Conservation (phyloP, 768 basidiomycete species). For the Hemileccinum impolitum region DNA sequence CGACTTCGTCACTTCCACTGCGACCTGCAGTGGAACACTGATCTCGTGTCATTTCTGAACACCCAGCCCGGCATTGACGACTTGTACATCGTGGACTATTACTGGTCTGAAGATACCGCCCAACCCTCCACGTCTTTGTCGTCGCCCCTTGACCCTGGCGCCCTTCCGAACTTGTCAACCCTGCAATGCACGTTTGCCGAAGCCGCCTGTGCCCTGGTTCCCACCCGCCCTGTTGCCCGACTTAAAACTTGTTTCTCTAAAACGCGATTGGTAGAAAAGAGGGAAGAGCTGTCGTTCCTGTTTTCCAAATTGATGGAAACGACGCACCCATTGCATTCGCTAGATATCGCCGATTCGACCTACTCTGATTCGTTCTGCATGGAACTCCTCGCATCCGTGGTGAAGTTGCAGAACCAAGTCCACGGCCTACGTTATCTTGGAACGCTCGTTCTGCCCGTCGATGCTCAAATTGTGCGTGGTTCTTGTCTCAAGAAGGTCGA, state of each 20-base stretch:
- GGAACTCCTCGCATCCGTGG: conserved; percentile 46
- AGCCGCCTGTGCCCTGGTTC: conserved; percentile 54
- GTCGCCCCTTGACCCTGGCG: conserved; percentile 24
- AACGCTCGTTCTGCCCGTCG: conserved; percentile 60
- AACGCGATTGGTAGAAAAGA: conserved; percentile 46
- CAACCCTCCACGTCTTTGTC: conserved; percentile 14
- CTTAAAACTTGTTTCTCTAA: conserved; percentile 70
- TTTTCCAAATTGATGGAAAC: conserved; percentile 46
- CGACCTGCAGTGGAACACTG: conserved; percentile 61
- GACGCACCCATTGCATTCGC: conserved; percentile 42
- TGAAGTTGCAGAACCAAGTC: conserved; percentile 33
- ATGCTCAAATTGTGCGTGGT: conserved; percentile 31
- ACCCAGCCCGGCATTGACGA: conserved; percentile 23
- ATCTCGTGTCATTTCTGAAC: conserved; percentile 40
- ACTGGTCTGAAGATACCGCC: conserved; percentile 11
- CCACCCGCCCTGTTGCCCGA: conserved; percentile 55
- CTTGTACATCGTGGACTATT: conserved; percentile 36
- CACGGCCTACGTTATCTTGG: conserved; percentile 55
- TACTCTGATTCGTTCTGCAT: conserved; percentile 54
- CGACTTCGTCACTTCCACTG: conserved; percentile 60
- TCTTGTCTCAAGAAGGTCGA: conserved; percentile 1
- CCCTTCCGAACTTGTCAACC: conserved; percentile 47
- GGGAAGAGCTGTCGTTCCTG: conserved; percentile 47
- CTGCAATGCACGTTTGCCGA: conserved; percentile 69
- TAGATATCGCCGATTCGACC: conserved; percentile 61